These are phyloP conservation scores for Sporothrix humicola DNA, from an alignment of 2,329 filamentous ascomycete genomes.

Conservation along the genomic window DNA sequence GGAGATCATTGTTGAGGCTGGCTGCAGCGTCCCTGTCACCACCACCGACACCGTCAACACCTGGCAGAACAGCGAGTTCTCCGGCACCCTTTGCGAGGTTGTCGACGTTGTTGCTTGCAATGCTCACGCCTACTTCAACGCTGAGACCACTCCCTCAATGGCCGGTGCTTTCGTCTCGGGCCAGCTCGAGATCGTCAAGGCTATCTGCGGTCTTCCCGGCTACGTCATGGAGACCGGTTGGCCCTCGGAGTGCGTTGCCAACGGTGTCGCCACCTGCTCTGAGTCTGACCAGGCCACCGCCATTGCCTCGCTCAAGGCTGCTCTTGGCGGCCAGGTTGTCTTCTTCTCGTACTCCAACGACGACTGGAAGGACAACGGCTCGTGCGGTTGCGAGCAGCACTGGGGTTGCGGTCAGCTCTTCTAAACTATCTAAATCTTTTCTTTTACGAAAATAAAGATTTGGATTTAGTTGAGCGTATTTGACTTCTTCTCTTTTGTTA, in stretches of 20 bases:
- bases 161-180: conserved; percentile 78
- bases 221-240: conserved; percentile 92
- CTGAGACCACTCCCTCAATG: conserved; percentile 62
- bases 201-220: conserved; percentile 74
- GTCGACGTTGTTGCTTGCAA: conserved; percentile 84
- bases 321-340: conserved; percentile 70
- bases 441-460: no score
- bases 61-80: conserved; percentile 69
- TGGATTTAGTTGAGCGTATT: background rate
- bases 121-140: conserved; percentile 95
- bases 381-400: conserved; percentile 76
- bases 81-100: conserved; percentile 67
- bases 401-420: conserved; percentile 70
- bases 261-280: conserved; percentile 75
- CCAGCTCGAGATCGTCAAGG: conserved; percentile 75
- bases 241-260: conserved; percentile 72
- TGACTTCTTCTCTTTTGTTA: background rate
- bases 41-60: conserved; percentile 85
- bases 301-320: conserved; percentile 70
- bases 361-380: conserved; percentile 76
- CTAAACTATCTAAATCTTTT: background rate
- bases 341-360: conserved; percentile 86
- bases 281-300: conserved; percentile 70
- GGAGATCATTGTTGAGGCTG: conserved; percentile 63
- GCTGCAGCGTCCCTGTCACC: conserved; percentile 77